Evolutionary conservation across 2,329 filamentous ascomycete species (phyloP).

Genomic region (Immersiporthe knoxdaviesiana): DNA sequence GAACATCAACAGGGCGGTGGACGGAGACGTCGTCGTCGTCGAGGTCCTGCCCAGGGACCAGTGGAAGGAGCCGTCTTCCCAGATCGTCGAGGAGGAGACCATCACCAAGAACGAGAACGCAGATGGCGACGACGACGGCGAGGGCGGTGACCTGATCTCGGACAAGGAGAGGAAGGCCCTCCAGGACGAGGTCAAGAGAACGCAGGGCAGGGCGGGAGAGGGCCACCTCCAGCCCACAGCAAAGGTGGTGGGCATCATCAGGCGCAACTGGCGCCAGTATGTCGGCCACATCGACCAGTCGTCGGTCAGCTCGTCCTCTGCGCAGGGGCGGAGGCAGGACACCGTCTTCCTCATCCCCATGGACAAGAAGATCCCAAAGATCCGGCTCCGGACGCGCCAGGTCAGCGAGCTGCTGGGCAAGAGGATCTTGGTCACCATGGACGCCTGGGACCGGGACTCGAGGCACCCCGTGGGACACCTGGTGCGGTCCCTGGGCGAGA

Average conservation of each 20-base stretch:
- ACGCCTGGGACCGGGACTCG: slow-evolving; percentile 93
- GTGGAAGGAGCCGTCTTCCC: slow-evolving; percentile 95
- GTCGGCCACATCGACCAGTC: slow-evolving; percentile 93
- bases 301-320: slow-evolving; percentile 73
- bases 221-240: slow-evolving; percentile 86
- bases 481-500: slow-evolving; percentile 85
- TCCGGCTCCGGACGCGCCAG: slow-evolving; percentile 88
- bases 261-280: slow-evolving; percentile 97
- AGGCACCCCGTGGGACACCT: slow-evolving; percentile 93
- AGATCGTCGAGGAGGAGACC: slow-evolving; percentile 92
- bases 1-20: slow-evolving; percentile 92
- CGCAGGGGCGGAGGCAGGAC: slow-evolving; percentile 82
- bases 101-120: slow-evolving; percentile 93
- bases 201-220: slow-evolving; percentile 76
- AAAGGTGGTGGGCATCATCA: slow-evolving; percentile 87
- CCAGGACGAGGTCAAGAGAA: slow-evolving; percentile 87
- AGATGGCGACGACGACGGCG: slow-evolving; percentile 74
- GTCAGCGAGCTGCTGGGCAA: slow-evolving; percentile 88
- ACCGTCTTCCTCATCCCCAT: slow-evolving; percentile 95
- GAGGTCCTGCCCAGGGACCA: slow-evolving; percentile 92
- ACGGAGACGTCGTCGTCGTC: slow-evolving; percentile 90
- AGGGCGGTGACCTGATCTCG: slow-evolving; percentile 72
- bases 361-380: slow-evolving; percentile 98
- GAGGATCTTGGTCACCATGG: slow-evolving; percentile 88
- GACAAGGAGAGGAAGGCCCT: slow-evolving; percentile 84